phyloP scores from a whole-genome alignment of 2,329 filamentous ascomycete species.

The Nothophoma quercina region DNA sequence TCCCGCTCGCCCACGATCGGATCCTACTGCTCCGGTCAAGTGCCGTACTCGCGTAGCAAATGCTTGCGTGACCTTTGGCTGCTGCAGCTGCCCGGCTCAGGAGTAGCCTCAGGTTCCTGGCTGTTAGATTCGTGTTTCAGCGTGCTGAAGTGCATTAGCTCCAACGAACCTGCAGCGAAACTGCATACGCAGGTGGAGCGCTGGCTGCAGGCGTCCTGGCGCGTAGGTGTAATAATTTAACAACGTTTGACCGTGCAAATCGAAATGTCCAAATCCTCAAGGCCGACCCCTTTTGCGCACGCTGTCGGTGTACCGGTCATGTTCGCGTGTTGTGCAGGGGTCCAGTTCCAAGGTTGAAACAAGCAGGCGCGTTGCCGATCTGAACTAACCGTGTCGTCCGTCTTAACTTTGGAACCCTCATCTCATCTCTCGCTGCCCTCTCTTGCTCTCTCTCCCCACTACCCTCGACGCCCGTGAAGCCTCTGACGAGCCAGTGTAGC shows the following conservation, averaged over 20 bases:
- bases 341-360: conserved; percentile 28
- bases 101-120: conserved; percentile 8
- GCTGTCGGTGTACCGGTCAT: conserved; percentile 8
- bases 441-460: not conserved
- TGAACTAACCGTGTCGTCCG: conserved; percentile 4
- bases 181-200: conserved; percentile 1
- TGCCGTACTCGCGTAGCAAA: conserved; percentile 13
- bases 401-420: conserved; percentile 17
- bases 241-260: conserved; percentile 12
- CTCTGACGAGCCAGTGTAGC: conserved; percentile 5
- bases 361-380: conserved; percentile 21
- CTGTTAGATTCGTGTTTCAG: conserved; percentile 17
- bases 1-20: conserved; percentile 13
- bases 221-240: conserved; percentile 10
- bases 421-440: conserved; percentile 13
- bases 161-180: conserved; percentile 13
- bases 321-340: conserved; percentile 8
- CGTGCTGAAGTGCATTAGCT: conserved; percentile 10
- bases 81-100: conserved; percentile 7
- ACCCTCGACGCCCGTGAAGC: conserved; percentile 8
- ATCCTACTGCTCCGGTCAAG: conserved; percentile 10
- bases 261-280: conserved; percentile 1
- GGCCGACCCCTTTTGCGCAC: conserved; percentile 14
- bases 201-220: conserved; percentile 13
- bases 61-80: conserved; percentile 5